These are phyloP conservation scores for Aspergillus coremiiformis DNA, from an alignment of 495 filamentous ascomycete species.

Conservation along the genomic window DNA sequence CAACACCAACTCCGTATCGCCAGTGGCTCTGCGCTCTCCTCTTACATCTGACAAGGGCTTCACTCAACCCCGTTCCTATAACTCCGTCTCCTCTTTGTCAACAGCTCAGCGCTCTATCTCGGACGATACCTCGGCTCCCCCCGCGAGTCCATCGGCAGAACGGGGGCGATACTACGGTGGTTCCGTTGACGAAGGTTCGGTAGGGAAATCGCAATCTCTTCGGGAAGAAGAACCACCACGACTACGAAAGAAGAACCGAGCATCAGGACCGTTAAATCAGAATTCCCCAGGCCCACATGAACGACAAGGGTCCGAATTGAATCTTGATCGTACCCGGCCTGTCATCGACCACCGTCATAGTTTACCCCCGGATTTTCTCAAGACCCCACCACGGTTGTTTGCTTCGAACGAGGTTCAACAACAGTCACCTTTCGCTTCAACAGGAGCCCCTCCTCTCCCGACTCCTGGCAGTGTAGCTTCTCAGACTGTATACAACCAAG, in stretches of 20 bases:
- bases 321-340: conserved; percentile 5
- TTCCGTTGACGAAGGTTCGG: conserved; percentile 1
- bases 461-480: conserved; percentile 6
- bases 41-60: background rate
- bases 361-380: conserved; percentile 5
- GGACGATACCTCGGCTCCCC: background rate
- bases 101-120: background rate
- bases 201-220: background rate
- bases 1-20: conserved; percentile 3
- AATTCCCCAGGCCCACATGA: background rate
- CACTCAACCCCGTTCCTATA: background rate
- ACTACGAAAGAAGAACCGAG: background rate
- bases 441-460: conserved; percentile 20
- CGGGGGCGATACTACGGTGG: conserved; percentile 3
- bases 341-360: conserved; percentile 9
- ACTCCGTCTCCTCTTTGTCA: background rate
- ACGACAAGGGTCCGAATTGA: conserved; percentile 1
- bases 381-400: background rate
- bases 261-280: background rate
- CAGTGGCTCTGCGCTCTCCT: background rate
- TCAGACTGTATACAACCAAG: conserved; percentile 20
- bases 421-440: conserved; percentile 13
- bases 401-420: background rate
- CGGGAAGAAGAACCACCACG: conserved; percentile 1
- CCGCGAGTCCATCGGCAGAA: background rate